Evolutionary conservation across 768 basidiomycete species (phyloP), one percentile per base, ranked within the genome.

Genomic region (Boletus vermiculosoides): DNA sequence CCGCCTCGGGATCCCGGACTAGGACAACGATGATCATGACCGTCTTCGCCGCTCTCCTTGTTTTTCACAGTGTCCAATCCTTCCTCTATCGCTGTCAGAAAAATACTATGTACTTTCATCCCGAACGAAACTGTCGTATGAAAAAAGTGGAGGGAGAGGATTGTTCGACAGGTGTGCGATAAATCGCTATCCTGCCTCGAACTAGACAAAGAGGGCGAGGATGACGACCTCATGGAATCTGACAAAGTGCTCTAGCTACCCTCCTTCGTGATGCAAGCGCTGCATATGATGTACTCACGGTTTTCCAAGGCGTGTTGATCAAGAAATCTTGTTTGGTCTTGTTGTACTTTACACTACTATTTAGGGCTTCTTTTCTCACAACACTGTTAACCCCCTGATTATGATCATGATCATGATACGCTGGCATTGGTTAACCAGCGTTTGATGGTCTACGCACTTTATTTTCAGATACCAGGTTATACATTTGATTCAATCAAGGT

Each of bases 91-190:
- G 16, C 15, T 25, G 25, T 25, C 25, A 25, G 5, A 25, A 25
- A 25, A 25, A 25, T 25, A 25, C 25, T 25, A 25, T 5, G 25
- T 5, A 25, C 25, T 25, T 25, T 25, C 25, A 2, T 25, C 25
- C 25, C 25, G 25, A 25, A 25, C 25, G 25, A 25, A 25, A 25
- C 25, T 25, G 25, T 25, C 5, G 25, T 25, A 25, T 25, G 25
- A 5, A 63, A 63, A 33, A 3, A 2, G 39, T 67, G 66, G 68
- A 64, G 57, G 47, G 23, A 58, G 42, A 66, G 55, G 49, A 65
- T 65, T 5, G 41, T 42, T 30, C 44, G 0, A 30, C 60, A 54
- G 36, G 49, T 68, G 36, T 57, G 52, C 41, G 52, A 57, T 4
- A 52, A 13, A 39, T 56, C 50, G 25, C 11, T 36, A 16, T 41